Conservation (phyloP, 306 rosid species). For the Parietaria judaica region DNA sequence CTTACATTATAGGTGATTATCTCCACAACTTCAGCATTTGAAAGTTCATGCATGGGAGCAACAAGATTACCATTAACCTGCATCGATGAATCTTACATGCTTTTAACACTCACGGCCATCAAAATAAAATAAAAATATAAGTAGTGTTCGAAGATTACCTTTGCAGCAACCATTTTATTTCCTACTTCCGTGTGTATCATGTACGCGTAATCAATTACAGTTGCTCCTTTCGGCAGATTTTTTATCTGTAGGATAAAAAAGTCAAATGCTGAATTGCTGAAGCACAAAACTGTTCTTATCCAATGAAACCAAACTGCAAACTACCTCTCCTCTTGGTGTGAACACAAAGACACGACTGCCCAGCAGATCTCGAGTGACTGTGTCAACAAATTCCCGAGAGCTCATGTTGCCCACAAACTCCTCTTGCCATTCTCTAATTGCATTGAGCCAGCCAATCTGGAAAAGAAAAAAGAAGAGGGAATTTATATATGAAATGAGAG, state of each 20-base stretch:
- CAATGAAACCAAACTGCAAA: slow-evolving; percentile 9
- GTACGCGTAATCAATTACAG: slow-evolving; percentile 90
- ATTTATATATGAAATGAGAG: slow-evolving; percentile 31
- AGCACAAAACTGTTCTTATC: slow-evolving; percentile 8
- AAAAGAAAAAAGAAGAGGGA: slow-evolving; percentile 29
- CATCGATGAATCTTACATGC: slow-evolving; percentile 27
- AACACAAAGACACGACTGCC: slow-evolving; percentile 97
- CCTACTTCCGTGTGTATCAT: slow-evolving; percentile 99
- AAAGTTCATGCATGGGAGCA: slow-evolving; percentile 78
- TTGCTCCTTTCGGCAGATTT: slow-evolving; percentile 94
- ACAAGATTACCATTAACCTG: slow-evolving; percentile 97
- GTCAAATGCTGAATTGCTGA: slow-evolving; percentile 16
- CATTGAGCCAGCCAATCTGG: slow-evolving; percentile 99
- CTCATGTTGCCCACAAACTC: slow-evolving; percentile 99
- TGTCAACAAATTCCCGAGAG: slow-evolving; percentile 97
- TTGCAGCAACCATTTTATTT: slow-evolving; percentile 98
- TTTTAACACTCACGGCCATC: slow-evolving; percentile 4
- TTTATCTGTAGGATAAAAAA: slow-evolving; percentile 52
- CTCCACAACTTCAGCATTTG: slow-evolving; percentile 99
- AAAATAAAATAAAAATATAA: slow-evolving; percentile 19
- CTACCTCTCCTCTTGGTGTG: slow-evolving; percentile 98
- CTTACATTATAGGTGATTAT: slow-evolving; percentile 92
- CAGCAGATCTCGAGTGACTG: slow-evolving; percentile 85
- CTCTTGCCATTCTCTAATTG: slow-evolving; percentile 99
- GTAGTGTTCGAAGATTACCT: slow-evolving; percentile 38